A percentile compares a stretch with the other conserved stretches of the same genome.
These are phyloP conservation scores for Paraphoma chrysanthemicola DNA, from an alignment of 2,329 filamentous ascomycete genomes.

Conservation along the genomic window DNA sequence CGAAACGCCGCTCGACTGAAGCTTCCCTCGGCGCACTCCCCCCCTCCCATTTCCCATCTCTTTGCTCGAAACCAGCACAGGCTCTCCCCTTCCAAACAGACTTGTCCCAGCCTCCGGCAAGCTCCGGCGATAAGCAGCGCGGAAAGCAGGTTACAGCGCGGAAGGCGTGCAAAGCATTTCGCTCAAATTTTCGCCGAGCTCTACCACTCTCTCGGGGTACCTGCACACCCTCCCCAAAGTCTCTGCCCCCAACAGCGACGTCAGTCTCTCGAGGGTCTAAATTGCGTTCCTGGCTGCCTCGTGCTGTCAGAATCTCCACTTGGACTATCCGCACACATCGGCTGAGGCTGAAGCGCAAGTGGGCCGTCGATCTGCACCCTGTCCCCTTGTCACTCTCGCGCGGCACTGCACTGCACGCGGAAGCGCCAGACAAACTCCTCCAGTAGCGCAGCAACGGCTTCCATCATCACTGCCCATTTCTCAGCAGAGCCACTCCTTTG, in stretches of 20 bases:
- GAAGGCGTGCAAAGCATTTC: constrained; percentile 33
- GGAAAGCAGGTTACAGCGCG: constrained; percentile 30
- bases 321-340: constrained; percentile 42
- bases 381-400: constrained; percentile 42
- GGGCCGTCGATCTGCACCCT: constrained; percentile 43
- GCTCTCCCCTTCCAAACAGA: neutral
- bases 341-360: constrained; percentile 46
- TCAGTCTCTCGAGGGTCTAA: constrained; percentile 22
- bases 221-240: constrained; percentile 22
- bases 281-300: constrained; percentile 36
- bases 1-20: constrained; percentile 20
- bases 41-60: constrained; percentile 14
- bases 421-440: constrained; percentile 36
- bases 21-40: constrained; percentile 19
- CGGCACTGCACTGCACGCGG: constrained; percentile 31
- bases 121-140: constrained; percentile 30
- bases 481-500: constrained; percentile 22
- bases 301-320: constrained; percentile 41
- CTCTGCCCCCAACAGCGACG: constrained; percentile 19
- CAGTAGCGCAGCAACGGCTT: constrained; percentile 19
- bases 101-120: constrained; percentile 22
- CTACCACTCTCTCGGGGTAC: constrained; percentile 21
- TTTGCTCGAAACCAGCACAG: constrained; percentile 5
- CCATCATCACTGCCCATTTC: constrained; percentile 21
- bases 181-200: constrained; percentile 36